Evolutionary conservation across 2,329 filamentous ascomycete species (phyloP).

Genomic region (Cyphellophora attinorum): DNA sequence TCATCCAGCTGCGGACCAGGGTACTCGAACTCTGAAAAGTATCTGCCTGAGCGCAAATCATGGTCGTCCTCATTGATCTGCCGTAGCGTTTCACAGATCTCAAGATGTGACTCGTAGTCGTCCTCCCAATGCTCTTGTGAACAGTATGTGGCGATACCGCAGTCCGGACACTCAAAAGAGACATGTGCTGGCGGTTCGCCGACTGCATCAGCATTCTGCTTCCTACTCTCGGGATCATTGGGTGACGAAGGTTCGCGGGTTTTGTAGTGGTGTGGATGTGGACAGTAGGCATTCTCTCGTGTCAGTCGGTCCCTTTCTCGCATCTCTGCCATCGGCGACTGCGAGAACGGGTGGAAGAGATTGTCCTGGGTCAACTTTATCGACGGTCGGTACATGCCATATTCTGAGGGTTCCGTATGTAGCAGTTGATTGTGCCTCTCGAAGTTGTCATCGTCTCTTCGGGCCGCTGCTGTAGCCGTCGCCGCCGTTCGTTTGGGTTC

Average conservation of each 20-base stretch:
- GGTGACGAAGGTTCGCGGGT: constrained; percentile 59
- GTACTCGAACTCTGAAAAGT: constrained; percentile 90
- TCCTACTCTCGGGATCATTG: constrained; percentile 53
- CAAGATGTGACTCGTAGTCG: constrained; percentile 84
- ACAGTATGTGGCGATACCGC: constrained; percentile 87
- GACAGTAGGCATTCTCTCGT: constrained; percentile 85
- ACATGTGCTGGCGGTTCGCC: constrained; percentile 64
- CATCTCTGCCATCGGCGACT: constrained; percentile 82
- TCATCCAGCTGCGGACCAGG: constrained; percentile 85
- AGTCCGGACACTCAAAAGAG: constrained; percentile 91
- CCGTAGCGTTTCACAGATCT: constrained; percentile 81
- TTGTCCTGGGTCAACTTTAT: constrained; percentile 59
- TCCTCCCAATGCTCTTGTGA: constrained; percentile 92
- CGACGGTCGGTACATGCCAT: constrained; percentile 20
- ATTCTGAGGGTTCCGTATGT: no score
- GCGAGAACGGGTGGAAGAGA: constrained; percentile 85
- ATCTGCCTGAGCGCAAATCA: constrained; percentile 77
- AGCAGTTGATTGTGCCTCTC: constrained; percentile 14
- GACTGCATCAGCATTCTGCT: constrained; percentile 39
- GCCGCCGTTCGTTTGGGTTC: constrained; percentile 9
- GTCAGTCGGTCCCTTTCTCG: constrained; percentile 82
- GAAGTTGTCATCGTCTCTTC: constrained; percentile 13
- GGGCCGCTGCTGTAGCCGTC: constrained; percentile 11
- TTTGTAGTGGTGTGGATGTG: constrained; percentile 76
- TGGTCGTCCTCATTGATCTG: constrained; percentile 99